Base-by-base conservation (phyloP, 2,329 filamentous ascomycete species). In the Trichoderma arundinaceum region DNA sequence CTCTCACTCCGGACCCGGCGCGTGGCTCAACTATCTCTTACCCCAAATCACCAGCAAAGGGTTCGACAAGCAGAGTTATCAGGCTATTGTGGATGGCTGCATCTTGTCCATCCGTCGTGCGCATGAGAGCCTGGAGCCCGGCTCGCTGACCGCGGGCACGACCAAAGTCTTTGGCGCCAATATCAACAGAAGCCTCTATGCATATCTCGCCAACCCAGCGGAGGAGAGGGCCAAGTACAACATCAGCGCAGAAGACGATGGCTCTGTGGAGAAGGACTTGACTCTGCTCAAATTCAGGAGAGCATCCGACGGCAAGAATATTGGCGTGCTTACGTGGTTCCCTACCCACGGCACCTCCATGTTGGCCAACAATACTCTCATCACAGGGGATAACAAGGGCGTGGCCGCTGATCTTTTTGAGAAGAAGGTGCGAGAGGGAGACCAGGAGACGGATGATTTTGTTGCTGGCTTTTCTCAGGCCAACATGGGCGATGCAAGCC, bases 311-410 rank as follows among this genome's bases (percentile, higher is more conserved):
- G 83, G 85, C 62, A 91, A 90, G 77, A 88, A 88, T 60, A 86
- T 92, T 43, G 93, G 92, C n/a, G 81, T 95, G 3, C 77, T 97
- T 68, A 94, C 92, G 13, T 97, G 93, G 91, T 97, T 94, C 74
- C 87, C 94, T 1, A 92, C 94, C 0, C 94, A 97, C 76, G 92
- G 92, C 43, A 97, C 94, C 0, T 96, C 92, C 1, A 88, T 97
- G 82, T 87, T 92, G 59, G 90, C 91, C 58, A 97, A 97, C 79
- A 96, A 96, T 78, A 96, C 92, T 0, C 83, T 96, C 7, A 88
- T 96, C 54, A 89, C 91, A 2, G 94, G 92, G 33, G 94, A 97
- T 76, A 97, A 97, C 81, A 97, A 97, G 79, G 94, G 94, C 5
- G 90, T 97, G 5, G 93, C 94, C 0, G 92, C 92, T 3, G 87